Evolutionary conservation across 2,329 filamentous ascomycete genomes (phyloP).

Genomic region (Colletotrichum horii): DNA sequence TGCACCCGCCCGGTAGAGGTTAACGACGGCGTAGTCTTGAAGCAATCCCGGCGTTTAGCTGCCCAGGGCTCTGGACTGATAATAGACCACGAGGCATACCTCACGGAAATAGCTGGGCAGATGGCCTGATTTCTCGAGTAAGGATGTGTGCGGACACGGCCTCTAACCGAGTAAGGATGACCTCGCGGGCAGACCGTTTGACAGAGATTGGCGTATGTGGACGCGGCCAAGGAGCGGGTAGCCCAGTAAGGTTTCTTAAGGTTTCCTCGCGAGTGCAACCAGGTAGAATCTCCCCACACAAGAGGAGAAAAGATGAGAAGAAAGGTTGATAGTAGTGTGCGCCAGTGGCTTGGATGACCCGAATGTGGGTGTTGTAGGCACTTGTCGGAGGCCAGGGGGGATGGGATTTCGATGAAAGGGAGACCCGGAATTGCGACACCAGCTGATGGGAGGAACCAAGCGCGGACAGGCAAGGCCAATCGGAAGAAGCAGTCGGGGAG

Average conservation of each 20-base stretch:
- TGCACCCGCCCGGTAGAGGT: not conserved
- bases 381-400: not conserved
- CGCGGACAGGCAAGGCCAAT: not conserved
- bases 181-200: not conserved
- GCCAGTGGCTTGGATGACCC: not conserved
- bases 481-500: not conserved
- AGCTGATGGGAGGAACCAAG: not conserved
- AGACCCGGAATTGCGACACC: not conserved
- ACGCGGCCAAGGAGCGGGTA: not conserved
- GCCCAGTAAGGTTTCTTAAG: not conserved
- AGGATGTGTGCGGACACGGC: not conserved
- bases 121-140: slow-evolving; percentile 6
- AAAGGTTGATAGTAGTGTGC: not conserved
- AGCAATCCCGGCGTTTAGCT: not conserved
- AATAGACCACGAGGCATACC: not conserved
- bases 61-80: not conserved
- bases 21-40: not conserved
- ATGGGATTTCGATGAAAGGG: not conserved
- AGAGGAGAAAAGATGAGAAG: not conserved
- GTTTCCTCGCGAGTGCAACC: not conserved
- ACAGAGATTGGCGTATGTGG: not conserved
- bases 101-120: not conserved
- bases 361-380: not conserved
- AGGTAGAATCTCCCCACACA: not conserved
- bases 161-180: not conserved